A percentile compares a stretch with the other conserved stretches of the same genome.
phyloP scores from a whole-genome alignment of 2,329 filamentous ascomycete species.

The Chaetomium sp. region DNA sequence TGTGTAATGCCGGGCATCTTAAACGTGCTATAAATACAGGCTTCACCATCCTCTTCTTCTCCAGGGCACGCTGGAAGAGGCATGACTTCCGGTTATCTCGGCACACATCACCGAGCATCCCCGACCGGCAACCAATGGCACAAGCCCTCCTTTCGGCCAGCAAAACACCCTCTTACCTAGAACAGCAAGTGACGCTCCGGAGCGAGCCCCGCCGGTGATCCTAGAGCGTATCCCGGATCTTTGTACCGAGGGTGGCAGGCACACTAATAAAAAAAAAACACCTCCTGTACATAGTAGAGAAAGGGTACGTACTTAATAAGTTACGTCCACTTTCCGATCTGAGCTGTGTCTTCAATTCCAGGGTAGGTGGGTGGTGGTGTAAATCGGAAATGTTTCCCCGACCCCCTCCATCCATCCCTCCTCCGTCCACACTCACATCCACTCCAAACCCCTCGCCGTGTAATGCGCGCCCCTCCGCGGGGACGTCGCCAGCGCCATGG shows the following conservation, averaged over 20 bases:
- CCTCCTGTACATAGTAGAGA: background rate
- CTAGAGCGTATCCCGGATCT: conserved; percentile 10
- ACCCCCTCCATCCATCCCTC: background rate
- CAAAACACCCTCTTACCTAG: conserved; percentile 14
- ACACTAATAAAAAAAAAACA: background rate
- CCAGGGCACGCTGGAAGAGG: background rate
- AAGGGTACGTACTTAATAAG: background rate
- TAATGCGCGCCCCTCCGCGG: conserved; percentile 16
- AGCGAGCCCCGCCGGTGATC: conserved; percentile 32
- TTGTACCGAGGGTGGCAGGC: background rate
- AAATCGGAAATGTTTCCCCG: background rate
- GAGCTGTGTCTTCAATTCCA: background rate
- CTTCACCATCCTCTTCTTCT: background rate
- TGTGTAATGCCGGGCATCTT: background rate
- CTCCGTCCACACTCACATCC: background rate
- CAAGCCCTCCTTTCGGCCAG: conserved; percentile 20
- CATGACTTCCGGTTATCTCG: conserved; percentile 7
- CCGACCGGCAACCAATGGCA: conserved; percentile 4
- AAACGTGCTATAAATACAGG: background rate
- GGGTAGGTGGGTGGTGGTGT: too few species aligned
- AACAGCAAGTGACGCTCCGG: conserved; percentile 25
- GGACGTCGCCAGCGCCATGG: conserved; percentile 7
- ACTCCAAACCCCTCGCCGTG: background rate
- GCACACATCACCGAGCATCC: background rate
- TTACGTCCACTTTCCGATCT: background rate